Percentiles rank a stretch among this genome's conserved stretches.
Conservation (phyloP, 805 yeast species). For the Yamadazyma sp. region DNA sequence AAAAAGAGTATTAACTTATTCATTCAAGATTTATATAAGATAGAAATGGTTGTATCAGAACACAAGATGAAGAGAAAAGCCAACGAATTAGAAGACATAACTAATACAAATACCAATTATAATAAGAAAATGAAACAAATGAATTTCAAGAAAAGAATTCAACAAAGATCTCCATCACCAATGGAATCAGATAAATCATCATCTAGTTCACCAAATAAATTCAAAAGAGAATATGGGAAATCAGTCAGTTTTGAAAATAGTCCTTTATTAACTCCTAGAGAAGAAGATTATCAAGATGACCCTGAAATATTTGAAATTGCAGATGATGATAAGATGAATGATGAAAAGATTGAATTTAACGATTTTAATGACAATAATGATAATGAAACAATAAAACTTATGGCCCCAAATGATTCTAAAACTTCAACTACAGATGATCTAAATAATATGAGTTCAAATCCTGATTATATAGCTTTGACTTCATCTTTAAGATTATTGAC, state of each 20-base stretch:
- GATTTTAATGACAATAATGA: constrained; percentile 1
- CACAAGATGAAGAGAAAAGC: constrained; percentile 27
- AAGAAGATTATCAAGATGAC: constrained; percentile 33
- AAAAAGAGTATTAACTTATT: too few relatives aligned
- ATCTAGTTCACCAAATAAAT: constrained; percentile 2
- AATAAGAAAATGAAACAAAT: constrained; percentile 18
- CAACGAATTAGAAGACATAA: constrained; percentile 36
- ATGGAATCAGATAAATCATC: constrained; percentile 14
- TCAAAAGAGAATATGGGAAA: constrained; percentile 3
- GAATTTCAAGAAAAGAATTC: constrained; percentile 6
- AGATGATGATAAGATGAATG: not conserved
- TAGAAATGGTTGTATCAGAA: constrained; percentile 16
- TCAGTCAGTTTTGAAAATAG: constrained; percentile 12
- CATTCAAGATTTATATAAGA: too few relatives aligned
- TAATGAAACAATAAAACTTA: not conserved
- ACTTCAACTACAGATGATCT: constrained; percentile 1
- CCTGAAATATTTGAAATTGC: constrained; percentile 1
- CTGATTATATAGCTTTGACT: constrained; percentile 36
- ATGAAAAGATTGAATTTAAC: not conserved
- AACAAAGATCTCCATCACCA: constrained; percentile 22
- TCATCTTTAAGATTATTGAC: constrained; percentile 29
- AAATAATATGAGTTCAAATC: constrained; percentile 15
- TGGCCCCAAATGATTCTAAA: not conserved
- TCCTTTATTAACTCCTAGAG: constrained; percentile 41
- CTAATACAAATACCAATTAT: constrained; percentile 22